phyloP scores from a whole-genome alignment of 177 flowering plant genomes.

The Vitis hybrid region DNA sequence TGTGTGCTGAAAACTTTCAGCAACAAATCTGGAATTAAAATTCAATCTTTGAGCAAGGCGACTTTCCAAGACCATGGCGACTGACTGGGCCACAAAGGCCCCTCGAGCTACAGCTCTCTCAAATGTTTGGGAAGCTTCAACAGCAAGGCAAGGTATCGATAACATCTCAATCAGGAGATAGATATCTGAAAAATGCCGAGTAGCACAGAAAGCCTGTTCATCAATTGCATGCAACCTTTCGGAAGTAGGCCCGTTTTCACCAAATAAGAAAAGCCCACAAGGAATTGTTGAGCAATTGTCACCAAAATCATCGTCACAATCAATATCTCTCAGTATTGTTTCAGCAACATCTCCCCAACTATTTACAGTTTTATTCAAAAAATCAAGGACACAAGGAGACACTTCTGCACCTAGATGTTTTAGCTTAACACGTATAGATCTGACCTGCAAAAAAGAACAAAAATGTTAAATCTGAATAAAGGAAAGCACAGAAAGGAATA shows the following conservation, averaged over 20 bases:
- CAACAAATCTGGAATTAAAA: slow-evolving; percentile 36
- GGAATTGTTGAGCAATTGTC: slow-evolving; percentile 36
- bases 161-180: slow-evolving; percentile 84
- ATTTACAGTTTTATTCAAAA: slow-evolving; percentile 67
- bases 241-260: slow-evolving; percentile 46
- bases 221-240: slow-evolving; percentile 42
- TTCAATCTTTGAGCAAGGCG: slow-evolving; percentile 58
- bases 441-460: slow-evolving; percentile 60
- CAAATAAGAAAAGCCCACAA: slow-evolving; percentile 46
- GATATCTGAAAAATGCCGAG: slow-evolving; percentile 71
- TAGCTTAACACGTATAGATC: slow-evolving; percentile 73
- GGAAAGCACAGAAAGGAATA: not conserved
- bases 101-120: slow-evolving; percentile 91
- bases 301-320: slow-evolving; percentile 54
- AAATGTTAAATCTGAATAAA: slow-evolving; percentile 2
- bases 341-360: slow-evolving; percentile 85
- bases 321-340: slow-evolving; percentile 76
- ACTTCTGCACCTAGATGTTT: slow-evolving; percentile 74
- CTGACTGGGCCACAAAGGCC: slow-evolving; percentile 58
- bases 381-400: slow-evolving; percentile 75
- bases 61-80: slow-evolving; percentile 84
- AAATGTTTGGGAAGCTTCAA: slow-evolving; percentile 83
- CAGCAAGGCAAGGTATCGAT: slow-evolving; percentile 76
- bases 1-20: slow-evolving; percentile 44
- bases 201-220: slow-evolving; percentile 41